Conservation (phyloP, 176 grass and related monocot species). For the Carex myosuroides region DNA sequence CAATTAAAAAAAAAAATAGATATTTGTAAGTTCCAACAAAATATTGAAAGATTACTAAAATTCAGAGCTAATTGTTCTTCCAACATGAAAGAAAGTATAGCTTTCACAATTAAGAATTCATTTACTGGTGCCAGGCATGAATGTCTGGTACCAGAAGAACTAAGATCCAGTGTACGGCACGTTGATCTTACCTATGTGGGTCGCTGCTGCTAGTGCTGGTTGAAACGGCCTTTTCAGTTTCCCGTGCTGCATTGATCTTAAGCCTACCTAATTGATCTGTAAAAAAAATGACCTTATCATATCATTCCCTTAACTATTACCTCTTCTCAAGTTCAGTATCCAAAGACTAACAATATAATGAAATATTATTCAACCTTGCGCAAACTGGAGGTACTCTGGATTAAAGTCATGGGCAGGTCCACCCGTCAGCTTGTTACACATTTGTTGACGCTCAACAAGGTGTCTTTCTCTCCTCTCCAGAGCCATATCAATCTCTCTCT, state of each 20-base stretch:
- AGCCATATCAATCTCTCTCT: slow-evolving; percentile 13
- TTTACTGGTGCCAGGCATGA: not conserved
- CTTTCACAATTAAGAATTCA: not conserved
- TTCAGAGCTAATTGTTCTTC: not conserved
- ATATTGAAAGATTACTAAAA: not conserved
- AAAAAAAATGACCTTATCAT: not conserved
- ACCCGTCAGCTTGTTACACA: not conserved
- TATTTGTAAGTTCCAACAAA: not conserved
- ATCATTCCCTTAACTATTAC: not conserved
- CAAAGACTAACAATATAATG: not conserved
- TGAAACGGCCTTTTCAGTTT: not conserved
- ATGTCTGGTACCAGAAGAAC: not conserved
- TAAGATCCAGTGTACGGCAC: not conserved
- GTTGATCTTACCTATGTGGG: not conserved
- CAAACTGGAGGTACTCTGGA: slow-evolving; percentile 9
- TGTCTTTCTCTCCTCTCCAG: slow-evolving; percentile 17
- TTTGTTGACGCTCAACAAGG: not conserved
- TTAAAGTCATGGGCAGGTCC: not conserved
- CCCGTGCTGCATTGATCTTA: not conserved
- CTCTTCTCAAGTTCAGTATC: not conserved
- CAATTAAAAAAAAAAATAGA: not conserved
- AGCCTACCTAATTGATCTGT: slow-evolving; percentile 13
- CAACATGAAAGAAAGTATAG: not conserved
- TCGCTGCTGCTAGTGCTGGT: not conserved
- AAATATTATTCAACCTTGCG: not conserved